Conservation (phyloP, 345 rosid species). For the Passiflora organensis region DNA sequence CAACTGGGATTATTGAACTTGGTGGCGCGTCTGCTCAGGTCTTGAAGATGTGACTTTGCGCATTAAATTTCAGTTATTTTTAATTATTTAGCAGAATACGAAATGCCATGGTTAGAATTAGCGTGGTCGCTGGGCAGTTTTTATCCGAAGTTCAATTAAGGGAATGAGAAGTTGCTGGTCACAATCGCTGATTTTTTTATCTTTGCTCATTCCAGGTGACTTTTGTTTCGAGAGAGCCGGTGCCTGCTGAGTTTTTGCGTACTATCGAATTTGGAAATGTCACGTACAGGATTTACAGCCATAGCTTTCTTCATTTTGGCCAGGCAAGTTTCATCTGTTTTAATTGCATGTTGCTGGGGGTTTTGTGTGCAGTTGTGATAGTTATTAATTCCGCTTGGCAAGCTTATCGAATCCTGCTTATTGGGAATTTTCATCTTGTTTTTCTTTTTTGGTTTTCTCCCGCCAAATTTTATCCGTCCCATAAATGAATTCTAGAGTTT, state of each 20-base stretch:
- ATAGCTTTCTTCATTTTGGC: constrained; percentile 86
- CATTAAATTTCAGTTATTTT: too few species aligned
- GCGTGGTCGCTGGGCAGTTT: constrained; percentile 2
- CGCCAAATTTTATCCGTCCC: too few species aligned
- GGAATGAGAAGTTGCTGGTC: neutral
- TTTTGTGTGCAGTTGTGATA: neutral
- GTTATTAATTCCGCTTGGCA: neutral
- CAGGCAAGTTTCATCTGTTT: constrained; percentile 46
- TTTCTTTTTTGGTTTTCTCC: too few species aligned
- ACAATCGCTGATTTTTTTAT: neutral
- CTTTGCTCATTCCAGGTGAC: constrained; percentile 49
- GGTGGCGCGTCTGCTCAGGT: constrained; percentile 99
- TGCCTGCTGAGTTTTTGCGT: constrained; percentile 66
- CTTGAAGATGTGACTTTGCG: too few species aligned
- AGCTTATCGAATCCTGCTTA: too few species aligned
- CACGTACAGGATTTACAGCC: constrained; percentile 75
- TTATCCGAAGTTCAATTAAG: neutral
- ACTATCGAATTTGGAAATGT: constrained; percentile 48
- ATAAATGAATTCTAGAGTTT: too few species aligned
- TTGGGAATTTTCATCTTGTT: too few species aligned
- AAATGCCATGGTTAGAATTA: too few species aligned
- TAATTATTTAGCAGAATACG: too few species aligned
- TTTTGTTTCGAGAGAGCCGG: constrained; percentile 59
- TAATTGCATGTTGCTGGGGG: neutral
- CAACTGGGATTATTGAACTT: constrained; percentile 91